phyloP scores from a whole-genome alignment of 2,329 filamentous ascomycete genomes.

The Aspergillus sp. region DNA sequence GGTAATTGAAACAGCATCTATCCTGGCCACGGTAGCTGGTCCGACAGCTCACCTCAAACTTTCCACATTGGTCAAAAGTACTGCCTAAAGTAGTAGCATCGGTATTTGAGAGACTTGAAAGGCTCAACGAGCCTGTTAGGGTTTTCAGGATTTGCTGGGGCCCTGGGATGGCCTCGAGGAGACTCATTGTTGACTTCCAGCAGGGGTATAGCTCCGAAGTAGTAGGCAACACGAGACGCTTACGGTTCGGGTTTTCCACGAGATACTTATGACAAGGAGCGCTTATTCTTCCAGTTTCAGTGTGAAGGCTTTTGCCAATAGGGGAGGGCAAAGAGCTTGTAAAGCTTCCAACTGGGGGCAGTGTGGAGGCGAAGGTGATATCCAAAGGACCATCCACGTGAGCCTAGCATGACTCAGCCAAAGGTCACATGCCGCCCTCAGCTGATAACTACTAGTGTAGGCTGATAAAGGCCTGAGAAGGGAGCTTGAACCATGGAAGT shows the following conservation, averaged over 20 bases:
- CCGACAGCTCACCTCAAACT: constrained; percentile 62
- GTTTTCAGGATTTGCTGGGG: constrained; percentile 42
- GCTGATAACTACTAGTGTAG: background rate
- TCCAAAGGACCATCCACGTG: background rate
- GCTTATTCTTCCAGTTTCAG: background rate
- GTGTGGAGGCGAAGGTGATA: background rate
- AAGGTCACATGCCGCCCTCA: constrained; percentile 6
- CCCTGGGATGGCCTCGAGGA: constrained; percentile 35
- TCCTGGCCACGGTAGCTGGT: constrained; percentile 65
- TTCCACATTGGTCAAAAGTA: constrained; percentile 36
- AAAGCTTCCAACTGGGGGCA: background rate
- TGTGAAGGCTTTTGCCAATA: background rate
- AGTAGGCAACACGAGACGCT: background rate
- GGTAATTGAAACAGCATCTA: constrained; percentile 75
- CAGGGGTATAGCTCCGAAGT: background rate
- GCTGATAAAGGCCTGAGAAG: constrained; percentile 13
- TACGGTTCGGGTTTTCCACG: background rate
- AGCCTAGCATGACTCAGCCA: constrained; percentile 11
- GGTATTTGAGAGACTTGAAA: constrained; percentile 28
- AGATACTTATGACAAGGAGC: background rate
- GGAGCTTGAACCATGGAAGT: background rate
- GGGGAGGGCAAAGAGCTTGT: background rate
- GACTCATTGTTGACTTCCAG: constrained; percentile 1
- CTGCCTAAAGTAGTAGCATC: constrained; percentile 14
- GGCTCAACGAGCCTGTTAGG: constrained; percentile 35